These are phyloP conservation scores for Saccharomycopsis oosterbeekiorum DNA, from an alignment of 805 yeast genomes.

Conservation along the genomic window DNA sequence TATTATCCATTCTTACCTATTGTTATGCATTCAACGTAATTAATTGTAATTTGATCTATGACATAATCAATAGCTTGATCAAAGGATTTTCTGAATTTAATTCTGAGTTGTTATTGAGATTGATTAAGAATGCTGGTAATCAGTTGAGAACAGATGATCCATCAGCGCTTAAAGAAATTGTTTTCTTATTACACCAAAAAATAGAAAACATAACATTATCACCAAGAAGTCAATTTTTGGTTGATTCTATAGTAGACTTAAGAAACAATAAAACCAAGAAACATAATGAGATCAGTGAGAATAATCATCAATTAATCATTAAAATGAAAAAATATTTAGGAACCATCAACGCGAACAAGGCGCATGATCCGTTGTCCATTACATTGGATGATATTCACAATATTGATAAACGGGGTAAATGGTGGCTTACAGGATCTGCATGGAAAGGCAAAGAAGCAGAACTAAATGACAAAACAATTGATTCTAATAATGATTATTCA, in stretches of 20 bases:
- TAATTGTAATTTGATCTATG: conserved; percentile 67
- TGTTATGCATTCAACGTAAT: conserved; percentile 71
- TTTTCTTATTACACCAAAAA: conserved; percentile 42
- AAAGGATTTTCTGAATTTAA: conserved; percentile 53
- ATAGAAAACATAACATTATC: conserved; percentile 31
- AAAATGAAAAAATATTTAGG: conserved; percentile 60
- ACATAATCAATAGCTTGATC: conserved; percentile 48
- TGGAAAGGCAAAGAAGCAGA: conserved; percentile 57
- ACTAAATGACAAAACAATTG: conserved; percentile 8
- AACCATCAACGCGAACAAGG: conserved; percentile 34
- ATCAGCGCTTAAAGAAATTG: conserved; percentile 68
- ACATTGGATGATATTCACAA: conserved; percentile 70
- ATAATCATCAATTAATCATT: conserved; percentile 33
- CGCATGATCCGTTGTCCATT: conserved; percentile 74
- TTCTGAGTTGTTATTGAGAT: conserved; percentile 66
- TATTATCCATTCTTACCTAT: conserved; percentile 65
- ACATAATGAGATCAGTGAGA: conserved; percentile 40
- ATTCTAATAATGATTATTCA: conserved; percentile 17
- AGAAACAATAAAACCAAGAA: conserved; percentile 69
- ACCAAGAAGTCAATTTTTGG: conserved; percentile 68
- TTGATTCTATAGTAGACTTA: conserved; percentile 77
- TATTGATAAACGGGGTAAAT: conserved; percentile 76
- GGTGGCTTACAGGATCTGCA: conserved; percentile 99
- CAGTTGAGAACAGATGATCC: conserved; percentile 90
- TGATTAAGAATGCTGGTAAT: conserved; percentile 69